phyloP scores from a whole-genome alignment of 2,329 filamentous ascomycete genomes.

The Graphilbum sp. region DNA sequence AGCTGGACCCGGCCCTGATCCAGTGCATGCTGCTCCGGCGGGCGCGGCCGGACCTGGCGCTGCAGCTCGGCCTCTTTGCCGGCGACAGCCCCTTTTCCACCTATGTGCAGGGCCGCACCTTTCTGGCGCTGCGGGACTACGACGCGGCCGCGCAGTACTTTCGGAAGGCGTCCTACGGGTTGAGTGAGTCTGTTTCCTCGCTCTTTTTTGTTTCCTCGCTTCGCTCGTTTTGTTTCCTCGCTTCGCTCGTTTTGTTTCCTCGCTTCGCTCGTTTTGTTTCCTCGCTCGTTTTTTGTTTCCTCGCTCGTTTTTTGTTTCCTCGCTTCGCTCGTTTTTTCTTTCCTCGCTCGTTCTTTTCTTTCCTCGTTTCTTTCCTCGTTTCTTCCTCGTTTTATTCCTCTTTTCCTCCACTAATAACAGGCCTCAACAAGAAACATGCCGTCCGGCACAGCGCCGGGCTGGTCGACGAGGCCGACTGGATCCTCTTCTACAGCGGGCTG shows the following conservation, averaged over 20 bases:
- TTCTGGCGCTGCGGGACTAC: slow-evolving; percentile 57
- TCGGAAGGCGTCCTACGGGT: slow-evolving; percentile 63
- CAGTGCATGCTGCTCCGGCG: slow-evolving; percentile 46
- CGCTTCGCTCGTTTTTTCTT: slow-evolving; percentile 11
- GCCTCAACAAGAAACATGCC: slow-evolving; percentile 26
- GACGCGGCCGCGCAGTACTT: slow-evolving; percentile 60
- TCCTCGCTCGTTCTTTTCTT: not conserved
- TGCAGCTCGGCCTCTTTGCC: slow-evolving; percentile 39
- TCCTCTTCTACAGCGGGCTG: slow-evolving; percentile 52
- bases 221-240: not conserved
- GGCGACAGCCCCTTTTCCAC: slow-evolving; percentile 45
- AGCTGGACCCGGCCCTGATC: slow-evolving; percentile 41
- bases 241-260: not conserved
- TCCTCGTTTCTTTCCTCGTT: not conserved
- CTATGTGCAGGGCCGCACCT: slow-evolving; percentile 74
- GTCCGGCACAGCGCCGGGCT: slow-evolving; percentile 46
- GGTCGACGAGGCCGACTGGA: slow-evolving; percentile 61
- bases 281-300: too few species aligned
- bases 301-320: not conserved
- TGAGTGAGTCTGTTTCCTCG: slow-evolving; percentile 67
- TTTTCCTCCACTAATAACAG: slow-evolving; percentile 15
- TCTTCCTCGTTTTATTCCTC: too few species aligned
- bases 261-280: not conserved
- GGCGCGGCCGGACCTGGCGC: slow-evolving; percentile 41
- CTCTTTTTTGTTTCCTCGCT: not conserved